phyloP scores from a whole-genome alignment of 352 stramenopile species.

The Pythium insidiosum region DNA sequence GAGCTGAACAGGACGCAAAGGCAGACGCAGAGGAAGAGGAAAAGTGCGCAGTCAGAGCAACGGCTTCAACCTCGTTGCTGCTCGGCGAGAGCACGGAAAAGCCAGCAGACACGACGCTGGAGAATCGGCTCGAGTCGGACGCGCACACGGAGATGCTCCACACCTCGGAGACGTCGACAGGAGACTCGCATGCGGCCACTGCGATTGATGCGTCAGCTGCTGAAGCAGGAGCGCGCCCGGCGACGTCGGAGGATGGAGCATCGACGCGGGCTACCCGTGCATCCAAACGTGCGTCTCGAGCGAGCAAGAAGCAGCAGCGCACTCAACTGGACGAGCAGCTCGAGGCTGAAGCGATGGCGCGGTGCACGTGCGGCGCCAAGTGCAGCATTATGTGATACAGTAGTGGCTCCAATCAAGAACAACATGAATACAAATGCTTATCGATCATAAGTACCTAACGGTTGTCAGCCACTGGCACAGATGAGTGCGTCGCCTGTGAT shows the following conservation, averaged over 20 bases:
- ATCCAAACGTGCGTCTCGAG: constrained; percentile 14
- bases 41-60: too few species aligned
- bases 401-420: too few species aligned
- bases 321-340: constrained; percentile 28
- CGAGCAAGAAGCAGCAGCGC: constrained; percentile 7
- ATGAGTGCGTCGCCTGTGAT: constrained; percentile 64
- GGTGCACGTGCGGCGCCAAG: constrained; percentile 44
- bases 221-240: too few species aligned
- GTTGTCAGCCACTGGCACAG: constrained; percentile 21
- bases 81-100: too few species aligned
- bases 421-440: too few species aligned
- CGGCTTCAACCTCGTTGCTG: too few species aligned
- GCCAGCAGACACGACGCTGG: too few species aligned
- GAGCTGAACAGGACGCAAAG: too few species aligned
- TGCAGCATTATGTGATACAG: constrained; percentile 67
- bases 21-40: too few species aligned
- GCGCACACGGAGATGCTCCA: constrained; percentile 18
- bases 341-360: constrained; percentile 54
- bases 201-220: constrained; percentile 4
- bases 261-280: constrained; percentile 4
- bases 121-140: constrained; percentile 18
- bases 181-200: constrained; percentile 13
- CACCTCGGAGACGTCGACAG: constrained; percentile 21
- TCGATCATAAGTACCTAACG: too few species aligned
- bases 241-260: neutral